Conservation (phyloP, 2,329 filamentous ascomycete genomes). For the Xylaria arbuscula region DNA sequence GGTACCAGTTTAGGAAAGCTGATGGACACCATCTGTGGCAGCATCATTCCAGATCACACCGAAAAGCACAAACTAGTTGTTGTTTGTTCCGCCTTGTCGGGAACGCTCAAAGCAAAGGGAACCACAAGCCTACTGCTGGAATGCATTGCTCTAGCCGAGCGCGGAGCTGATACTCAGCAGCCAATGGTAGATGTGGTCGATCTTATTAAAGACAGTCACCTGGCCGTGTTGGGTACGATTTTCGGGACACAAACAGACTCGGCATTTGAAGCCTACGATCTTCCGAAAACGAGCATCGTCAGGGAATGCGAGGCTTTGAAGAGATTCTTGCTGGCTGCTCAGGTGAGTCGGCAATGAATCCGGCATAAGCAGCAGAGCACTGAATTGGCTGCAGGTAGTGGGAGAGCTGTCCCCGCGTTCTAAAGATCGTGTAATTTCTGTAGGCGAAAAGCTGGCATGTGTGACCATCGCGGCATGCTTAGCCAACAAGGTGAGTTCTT, state of each 20-base stretch:
- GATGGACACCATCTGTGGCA: conserved; percentile 59
- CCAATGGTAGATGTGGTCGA: conserved; percentile 61
- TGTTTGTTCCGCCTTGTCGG: conserved; percentile 67
- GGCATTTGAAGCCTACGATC: conserved; percentile 50
- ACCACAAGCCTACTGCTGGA: conserved; percentile 61
- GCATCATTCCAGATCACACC: conserved; percentile 50
- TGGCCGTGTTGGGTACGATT: conserved; percentile 52
- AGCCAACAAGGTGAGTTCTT: conserved; percentile 44
- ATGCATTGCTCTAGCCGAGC: conserved; percentile 45
- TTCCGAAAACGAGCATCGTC: conserved; percentile 57
- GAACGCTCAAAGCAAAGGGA: conserved; percentile 64
- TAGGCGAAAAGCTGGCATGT: conserved; percentile 51
- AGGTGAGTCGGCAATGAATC: conserved; percentile 49
- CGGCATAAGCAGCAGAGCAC: conserved; percentile 1
- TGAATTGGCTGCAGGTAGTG: conserved; percentile 49
- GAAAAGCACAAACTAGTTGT: conserved; percentile 62
- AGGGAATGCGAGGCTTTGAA: conserved; percentile 61
- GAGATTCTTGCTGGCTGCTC: conserved; percentile 64
- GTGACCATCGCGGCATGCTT: conserved; percentile 49
- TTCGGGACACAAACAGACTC: conserved; percentile 31
- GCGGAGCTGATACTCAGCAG: conserved; percentile 38
- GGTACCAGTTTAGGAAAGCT: conserved; percentile 70
- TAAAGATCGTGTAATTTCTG: conserved; percentile 63
- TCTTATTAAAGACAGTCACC: conserved; percentile 62
- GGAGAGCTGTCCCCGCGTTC: conserved; percentile 62